These are phyloP conservation scores for Gossypium mustelinum DNA, from an alignment of 345 rosid species.

Conservation along the genomic window DNA sequence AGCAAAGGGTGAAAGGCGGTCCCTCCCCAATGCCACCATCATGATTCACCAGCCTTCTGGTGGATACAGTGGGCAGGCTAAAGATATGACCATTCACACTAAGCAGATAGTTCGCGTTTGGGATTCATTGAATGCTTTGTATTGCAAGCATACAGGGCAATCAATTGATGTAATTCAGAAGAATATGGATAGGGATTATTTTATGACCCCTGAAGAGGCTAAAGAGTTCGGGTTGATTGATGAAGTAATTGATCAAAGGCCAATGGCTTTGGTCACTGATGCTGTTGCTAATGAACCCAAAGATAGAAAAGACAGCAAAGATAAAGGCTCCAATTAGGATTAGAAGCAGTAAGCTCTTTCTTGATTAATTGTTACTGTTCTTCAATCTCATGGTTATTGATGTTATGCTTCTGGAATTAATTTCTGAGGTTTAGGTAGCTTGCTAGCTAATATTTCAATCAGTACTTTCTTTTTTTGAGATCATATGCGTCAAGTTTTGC, in stretches of 20 bases:
- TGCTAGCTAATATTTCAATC: not conserved
- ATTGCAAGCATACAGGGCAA: slow-evolving; percentile 75
- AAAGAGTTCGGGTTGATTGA: slow-evolving; percentile 94
- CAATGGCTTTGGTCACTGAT: slow-evolving; percentile 75
- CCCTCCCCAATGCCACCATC: slow-evolving; percentile 88
- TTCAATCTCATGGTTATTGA: slow-evolving; percentile 3
- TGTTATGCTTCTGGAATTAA: slow-evolving; percentile 16
- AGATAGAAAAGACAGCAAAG: slow-evolving; percentile 22
- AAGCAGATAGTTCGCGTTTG: slow-evolving; percentile 93
- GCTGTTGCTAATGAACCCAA: slow-evolving; percentile 61
- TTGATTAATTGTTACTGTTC: slow-evolving; percentile 5
- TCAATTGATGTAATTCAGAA: slow-evolving; percentile 65
- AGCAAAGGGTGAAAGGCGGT: slow-evolving; percentile 79
- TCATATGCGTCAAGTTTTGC: not conserved
- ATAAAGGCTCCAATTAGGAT: slow-evolving; percentile 55
- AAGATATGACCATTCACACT: slow-evolving; percentile 90
- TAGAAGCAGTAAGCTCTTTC: slow-evolving; percentile 17
- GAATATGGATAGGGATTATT: slow-evolving; percentile 96
- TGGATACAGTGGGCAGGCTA: slow-evolving; percentile 96
- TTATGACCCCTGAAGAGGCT: slow-evolving; percentile 94
- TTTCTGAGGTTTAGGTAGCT: slow-evolving; percentile 6
- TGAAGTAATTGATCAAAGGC: slow-evolving; percentile 89
- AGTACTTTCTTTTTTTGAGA: not conserved
- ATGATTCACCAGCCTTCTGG: slow-evolving; percentile 99
- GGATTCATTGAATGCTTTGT: slow-evolving; percentile 76